Conservation (phyloP, 2,329 filamentous ascomycete species). For the Zasmidium angulare region DNA sequence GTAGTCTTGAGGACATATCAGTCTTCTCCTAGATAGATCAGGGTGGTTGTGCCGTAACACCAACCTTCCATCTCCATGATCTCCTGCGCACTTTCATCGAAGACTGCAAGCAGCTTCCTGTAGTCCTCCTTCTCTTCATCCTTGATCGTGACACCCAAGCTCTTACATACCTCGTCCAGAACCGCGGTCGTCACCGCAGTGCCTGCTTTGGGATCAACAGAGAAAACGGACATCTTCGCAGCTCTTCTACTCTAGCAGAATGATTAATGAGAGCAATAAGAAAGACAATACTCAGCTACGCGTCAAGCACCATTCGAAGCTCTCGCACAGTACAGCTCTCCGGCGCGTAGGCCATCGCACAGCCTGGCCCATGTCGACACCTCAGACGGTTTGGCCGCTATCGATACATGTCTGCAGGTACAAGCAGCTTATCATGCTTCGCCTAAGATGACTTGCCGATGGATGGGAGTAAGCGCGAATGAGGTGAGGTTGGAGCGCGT, state of each 20-base stretch:
- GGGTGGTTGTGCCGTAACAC: not conserved
- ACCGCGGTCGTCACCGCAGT: conserved; percentile 37
- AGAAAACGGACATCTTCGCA: conserved; percentile 40
- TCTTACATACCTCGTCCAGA: conserved; percentile 34
- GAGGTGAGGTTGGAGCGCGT: not conserved
- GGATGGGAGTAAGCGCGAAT: not conserved
- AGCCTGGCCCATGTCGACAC: not conserved
- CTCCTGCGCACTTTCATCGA: conserved; percentile 40
- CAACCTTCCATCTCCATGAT: conserved; percentile 38
- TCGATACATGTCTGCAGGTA: conserved; percentile 1
- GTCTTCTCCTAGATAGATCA: not conserved
- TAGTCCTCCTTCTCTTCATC: conserved; percentile 41
- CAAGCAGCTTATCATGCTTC: conserved; percentile 4
- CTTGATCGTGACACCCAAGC: conserved; percentile 36
- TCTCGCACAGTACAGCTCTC: not conserved
- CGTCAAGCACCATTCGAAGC: not conserved
- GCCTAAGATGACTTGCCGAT: conserved; percentile 5
- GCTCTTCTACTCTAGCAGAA: not conserved
- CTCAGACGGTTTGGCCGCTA: not conserved
- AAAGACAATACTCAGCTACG: not conserved
- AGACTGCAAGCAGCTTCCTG: conserved; percentile 38
- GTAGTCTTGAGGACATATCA: conserved; percentile 27
- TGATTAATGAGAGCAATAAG: too few species aligned
- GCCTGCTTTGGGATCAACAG: conserved; percentile 32
- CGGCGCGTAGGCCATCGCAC: not conserved